phyloP scores from a whole-genome alignment of 2,329 filamentous ascomycete genomes.

The Aspergillus puulaauensis region DNA sequence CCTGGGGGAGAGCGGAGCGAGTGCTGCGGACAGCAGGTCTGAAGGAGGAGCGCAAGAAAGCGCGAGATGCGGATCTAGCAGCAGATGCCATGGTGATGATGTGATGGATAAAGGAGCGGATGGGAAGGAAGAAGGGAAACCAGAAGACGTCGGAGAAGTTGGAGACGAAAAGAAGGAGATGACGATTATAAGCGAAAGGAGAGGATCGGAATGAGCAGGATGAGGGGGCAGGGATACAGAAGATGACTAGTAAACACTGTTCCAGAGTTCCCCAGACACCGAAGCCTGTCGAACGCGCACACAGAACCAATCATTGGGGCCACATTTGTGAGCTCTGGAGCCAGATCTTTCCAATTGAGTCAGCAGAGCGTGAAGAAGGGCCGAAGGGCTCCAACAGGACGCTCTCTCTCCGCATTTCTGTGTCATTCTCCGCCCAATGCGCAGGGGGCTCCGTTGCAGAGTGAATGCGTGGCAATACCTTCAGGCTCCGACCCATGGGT shows the following conservation, averaged over 20 bases:
- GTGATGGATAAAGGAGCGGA: slow-evolving; percentile 10
- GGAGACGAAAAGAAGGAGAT: slow-evolving; percentile 10
- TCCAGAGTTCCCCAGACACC: slow-evolving; percentile 3
- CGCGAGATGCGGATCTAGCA: slow-evolving; percentile 44
- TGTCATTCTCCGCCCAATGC: background rate
- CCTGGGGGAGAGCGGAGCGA: slow-evolving; percentile 58
- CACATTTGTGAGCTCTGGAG: slow-evolving; percentile 17
- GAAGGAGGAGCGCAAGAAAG: slow-evolving; percentile 43
- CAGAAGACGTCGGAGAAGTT: slow-evolving; percentile 12
- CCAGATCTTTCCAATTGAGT: slow-evolving; percentile 20
- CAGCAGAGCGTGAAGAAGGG: slow-evolving; percentile 12
- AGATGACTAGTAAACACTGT: slow-evolving; percentile 7
- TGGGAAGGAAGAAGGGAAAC: slow-evolving; percentile 2
- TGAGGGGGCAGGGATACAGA: slow-evolving; percentile 19
- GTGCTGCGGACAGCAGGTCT: slow-evolving; percentile 53
- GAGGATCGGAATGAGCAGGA: slow-evolving; percentile 15
- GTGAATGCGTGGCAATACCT: background rate
- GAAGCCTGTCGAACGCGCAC: slow-evolving; percentile 10
- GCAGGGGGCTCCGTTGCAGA: background rate
- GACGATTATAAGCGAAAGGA: slow-evolving; percentile 11
- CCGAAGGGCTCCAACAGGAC: background rate
- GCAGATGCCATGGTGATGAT: slow-evolving; percentile 23
- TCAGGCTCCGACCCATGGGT: background rate
- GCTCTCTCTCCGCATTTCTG: slow-evolving; percentile 20
- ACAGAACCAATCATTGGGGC: slow-evolving; percentile 16